Base-by-base conservation (phyloP, 2,329 filamentous ascomycete genomes). In the Myriosclerotinia scirpicola region DNA sequence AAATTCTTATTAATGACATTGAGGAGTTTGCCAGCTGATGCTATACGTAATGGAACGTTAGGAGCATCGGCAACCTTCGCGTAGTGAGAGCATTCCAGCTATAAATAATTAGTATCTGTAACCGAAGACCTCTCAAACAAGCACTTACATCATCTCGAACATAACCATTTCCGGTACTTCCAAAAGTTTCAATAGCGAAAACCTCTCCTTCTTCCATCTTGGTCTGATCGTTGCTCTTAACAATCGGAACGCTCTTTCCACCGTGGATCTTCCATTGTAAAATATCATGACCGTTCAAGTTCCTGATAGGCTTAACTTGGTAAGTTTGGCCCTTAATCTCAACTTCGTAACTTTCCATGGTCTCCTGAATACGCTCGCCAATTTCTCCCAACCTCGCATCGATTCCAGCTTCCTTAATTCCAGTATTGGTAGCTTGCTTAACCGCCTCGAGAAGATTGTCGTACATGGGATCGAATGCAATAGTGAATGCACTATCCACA, bases 131-230 rank as follows among this genome's bases (percentile, higher is more conserved):
- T 53, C 8, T 52, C 9, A 56, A 14, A 30, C 53, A 30, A 30
- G 44, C 40, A 78, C 84, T 77, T 79, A 92, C 90, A 79, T 97
- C 92, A 75, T 97, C 93, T 71, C 87, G 82, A 66, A 97, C 91
- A 76, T 91, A 90, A 71, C 93, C 93, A 77, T 92, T 93, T 70
- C 93, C 94, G 30, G 93, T 97, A 77, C 90, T 95, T 68, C 93
- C 94, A 78, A 97, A 97, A 0, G 93, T 97, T 81, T 97, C 93
- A 73, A 97, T 96, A 71, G 93, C 93, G 78, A 96, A 98, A 22
- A 93, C 89, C 76, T 98, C 93, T 53, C 93, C 93, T 80, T 97
- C 94, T 80, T 97, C 93, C 94, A 98, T 98, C 84, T 96, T 97
- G 63, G 92, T 96, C 77, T 89, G 87, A 75, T 96, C 92, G 69